These are phyloP conservation scores for Yueomyces sp. DNA, from an alignment of 1,139 yeast species.

Conservation along the genomic window DNA sequence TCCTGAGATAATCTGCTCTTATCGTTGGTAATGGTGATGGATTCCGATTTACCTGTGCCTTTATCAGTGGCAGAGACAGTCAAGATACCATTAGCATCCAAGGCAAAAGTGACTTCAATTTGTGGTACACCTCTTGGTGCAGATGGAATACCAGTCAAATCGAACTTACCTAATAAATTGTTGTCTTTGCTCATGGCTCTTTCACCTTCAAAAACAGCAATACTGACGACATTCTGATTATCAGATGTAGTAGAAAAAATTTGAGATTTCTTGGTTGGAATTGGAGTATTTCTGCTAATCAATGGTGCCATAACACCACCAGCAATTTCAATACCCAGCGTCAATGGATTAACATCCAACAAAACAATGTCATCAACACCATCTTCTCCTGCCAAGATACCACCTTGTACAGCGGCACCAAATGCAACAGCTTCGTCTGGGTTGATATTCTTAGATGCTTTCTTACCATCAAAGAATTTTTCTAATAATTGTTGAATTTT, in stretches of 20 bases:
- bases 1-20: slow-evolving; percentile 55
- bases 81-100: slow-evolving; percentile 75
- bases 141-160: slow-evolving; percentile 52
- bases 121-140: slow-evolving; percentile 72
- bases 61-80: slow-evolving; percentile 61
- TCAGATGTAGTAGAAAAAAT: slow-evolving; percentile 76
- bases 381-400: slow-evolving; percentile 67
- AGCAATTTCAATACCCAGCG: slow-evolving; percentile 70
- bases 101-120: slow-evolving; percentile 59
- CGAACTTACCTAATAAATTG: slow-evolving; percentile 60
- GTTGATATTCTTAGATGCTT: slow-evolving; percentile 54
- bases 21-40: slow-evolving; percentile 60
- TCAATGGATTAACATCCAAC: slow-evolving; percentile 67
- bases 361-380: slow-evolving; percentile 67
- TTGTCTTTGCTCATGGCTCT: slow-evolving; percentile 62
- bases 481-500: slow-evolving; percentile 47
- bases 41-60: slow-evolving; percentile 39
- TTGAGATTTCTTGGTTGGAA: slow-evolving; percentile 62
- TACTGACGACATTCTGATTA: slow-evolving; percentile 70
- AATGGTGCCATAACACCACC: slow-evolving; percentile 73
- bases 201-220: slow-evolving; percentile 71
- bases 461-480: slow-evolving; percentile 48
- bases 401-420: slow-evolving; percentile 81
- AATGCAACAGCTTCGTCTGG: slow-evolving; percentile 81
- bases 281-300: slow-evolving; percentile 63